Evolutionary conservation across 371 early-diverging fungal genomes (phyloP).

Genomic region (Nematocida ausubeli): DNA sequence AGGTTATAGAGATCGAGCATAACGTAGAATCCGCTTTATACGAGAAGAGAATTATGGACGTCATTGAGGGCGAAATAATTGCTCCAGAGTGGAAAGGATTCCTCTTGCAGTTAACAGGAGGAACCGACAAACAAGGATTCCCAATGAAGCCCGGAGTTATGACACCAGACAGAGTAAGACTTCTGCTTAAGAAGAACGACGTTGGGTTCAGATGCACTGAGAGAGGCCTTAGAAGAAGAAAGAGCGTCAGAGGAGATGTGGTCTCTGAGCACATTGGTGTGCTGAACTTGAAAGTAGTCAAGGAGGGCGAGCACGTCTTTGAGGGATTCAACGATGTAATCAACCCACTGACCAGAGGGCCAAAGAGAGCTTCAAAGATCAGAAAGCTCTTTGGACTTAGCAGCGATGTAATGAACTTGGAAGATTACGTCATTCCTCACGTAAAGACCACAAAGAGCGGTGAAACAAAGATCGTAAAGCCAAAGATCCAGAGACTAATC

Average conservation of each 20-base stretch:
- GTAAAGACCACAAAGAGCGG: conserved; percentile 40
- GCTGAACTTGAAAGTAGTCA: conserved; percentile 83
- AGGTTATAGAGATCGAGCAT: conserved; percentile 89
- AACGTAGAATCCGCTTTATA: conserved; percentile 87
- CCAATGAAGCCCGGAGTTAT: conserved; percentile 82
- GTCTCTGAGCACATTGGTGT: conserved; percentile 87
- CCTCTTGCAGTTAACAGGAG: conserved; percentile 94
- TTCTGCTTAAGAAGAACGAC: conserved; percentile 88
- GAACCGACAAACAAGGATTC: conserved; percentile 96
- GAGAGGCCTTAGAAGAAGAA: conserved; percentile 93
- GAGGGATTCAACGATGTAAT: conserved; percentile 87
- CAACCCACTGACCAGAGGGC: conserved; percentile 85
- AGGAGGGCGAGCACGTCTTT: conserved; percentile 87
- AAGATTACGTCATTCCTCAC: conserved; percentile 76
- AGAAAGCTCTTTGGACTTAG: conserved; percentile 88
- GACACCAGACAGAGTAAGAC: conserved; percentile 82
- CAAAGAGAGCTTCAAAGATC: conserved; percentile 94
- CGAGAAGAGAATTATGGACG: conserved; percentile 91
- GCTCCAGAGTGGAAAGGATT: conserved; percentile 96
- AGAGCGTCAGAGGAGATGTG: conserved; percentile 96
- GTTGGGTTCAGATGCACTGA: conserved; percentile 95
- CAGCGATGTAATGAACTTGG: conserved; percentile 91
- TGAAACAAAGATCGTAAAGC: conserved; percentile 6
- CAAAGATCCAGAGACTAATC: conserved; percentile 56
- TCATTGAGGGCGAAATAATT: conserved; percentile 85